phyloP scores from a whole-genome alignment of 2,329 filamentous ascomycete species.

The Tolypocladium ophioglossoides region DNA sequence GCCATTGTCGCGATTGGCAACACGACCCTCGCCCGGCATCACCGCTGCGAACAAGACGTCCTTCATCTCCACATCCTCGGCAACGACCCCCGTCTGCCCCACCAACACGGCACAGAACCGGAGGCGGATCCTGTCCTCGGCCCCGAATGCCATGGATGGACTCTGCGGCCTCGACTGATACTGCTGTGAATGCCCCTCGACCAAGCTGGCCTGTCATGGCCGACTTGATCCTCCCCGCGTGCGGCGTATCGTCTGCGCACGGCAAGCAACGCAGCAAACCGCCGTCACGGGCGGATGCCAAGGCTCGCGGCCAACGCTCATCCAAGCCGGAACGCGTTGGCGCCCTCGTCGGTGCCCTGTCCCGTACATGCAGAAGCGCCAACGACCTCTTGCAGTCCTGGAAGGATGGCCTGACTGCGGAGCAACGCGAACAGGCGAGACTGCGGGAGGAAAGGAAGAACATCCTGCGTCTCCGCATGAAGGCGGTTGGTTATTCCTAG shows the following conservation, averaged over 20 bases:
- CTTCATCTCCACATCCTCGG: neutral
- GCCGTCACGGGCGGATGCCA: conserved; percentile 10
- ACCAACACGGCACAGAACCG: neutral
- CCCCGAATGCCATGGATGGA: neutral
- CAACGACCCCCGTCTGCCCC: neutral
- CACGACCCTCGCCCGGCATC: neutral
- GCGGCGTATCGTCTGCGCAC: conserved; percentile 11
- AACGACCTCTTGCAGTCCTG: conserved; percentile 33
- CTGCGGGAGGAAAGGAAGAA: conserved; percentile 49
- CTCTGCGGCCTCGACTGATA: neutral
- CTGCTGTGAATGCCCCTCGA: neutral
- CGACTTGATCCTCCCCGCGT: conserved; percentile 16
- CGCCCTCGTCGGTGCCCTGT: conserved; percentile 12
- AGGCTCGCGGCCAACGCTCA: neutral
- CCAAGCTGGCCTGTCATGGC: conserved; percentile 9
- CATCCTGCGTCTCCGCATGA: conserved; percentile 53
- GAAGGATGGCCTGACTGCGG: conserved; percentile 40
- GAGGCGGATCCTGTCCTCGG: neutral
- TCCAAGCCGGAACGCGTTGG: neutral
- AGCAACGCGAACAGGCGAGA: conserved; percentile 36
- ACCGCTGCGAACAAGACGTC: neutral
- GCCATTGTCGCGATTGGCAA: too few relatives aligned
- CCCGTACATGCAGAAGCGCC: conserved; percentile 26
- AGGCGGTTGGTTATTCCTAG: conserved; percentile 25
- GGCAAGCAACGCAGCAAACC: conserved; percentile 8